Conservation (phyloP, 2,329 filamentous ascomycete genomes). For the Alternaria sp. region DNA sequence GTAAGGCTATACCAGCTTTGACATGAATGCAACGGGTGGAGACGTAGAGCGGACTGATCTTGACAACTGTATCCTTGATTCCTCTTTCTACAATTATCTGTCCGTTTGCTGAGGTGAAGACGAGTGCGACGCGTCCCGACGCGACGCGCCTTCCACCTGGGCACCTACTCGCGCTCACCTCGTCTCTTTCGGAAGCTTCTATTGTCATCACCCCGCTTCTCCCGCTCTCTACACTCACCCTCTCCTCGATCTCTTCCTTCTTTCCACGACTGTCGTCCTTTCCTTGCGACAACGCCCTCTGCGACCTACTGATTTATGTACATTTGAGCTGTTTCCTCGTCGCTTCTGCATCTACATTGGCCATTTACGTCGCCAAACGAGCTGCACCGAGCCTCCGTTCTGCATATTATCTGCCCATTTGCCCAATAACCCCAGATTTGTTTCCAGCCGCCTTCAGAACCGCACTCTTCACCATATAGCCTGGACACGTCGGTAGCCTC, state of each 20-base stretch:
- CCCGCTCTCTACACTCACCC: slow-evolving; percentile 6
- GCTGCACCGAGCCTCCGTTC: slow-evolving; percentile 31
- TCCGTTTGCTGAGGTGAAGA: slow-evolving; percentile 15
- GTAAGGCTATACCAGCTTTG: not conserved
- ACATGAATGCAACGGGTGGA: not conserved
- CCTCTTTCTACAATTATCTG: not conserved
- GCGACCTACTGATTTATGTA: slow-evolving; percentile 31
- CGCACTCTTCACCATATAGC: slow-evolving; percentile 5
- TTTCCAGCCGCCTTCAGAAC: slow-evolving; percentile 3
- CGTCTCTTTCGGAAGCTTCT: slow-evolving; percentile 8
- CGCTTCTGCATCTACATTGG: slow-evolving; percentile 45
- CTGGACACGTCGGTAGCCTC: slow-evolving; percentile 26
- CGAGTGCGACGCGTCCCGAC: slow-evolving; percentile 7
- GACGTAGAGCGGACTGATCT: not conserved
- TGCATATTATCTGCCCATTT: slow-evolving; percentile 47
- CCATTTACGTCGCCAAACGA: slow-evolving; percentile 44
- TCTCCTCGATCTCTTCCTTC: slow-evolving; percentile 10
- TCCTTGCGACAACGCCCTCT: slow-evolving; percentile 12
- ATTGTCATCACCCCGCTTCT: slow-evolving; percentile 18
- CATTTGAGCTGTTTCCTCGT: slow-evolving; percentile 31
- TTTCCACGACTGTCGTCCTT: slow-evolving; percentile 27
- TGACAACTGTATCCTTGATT: not conserved
- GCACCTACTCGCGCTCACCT: slow-evolving; percentile 13
- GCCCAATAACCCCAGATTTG: slow-evolving; percentile 30
- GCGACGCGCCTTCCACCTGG: slow-evolving; percentile 18